Evolutionary conservation across 2,329 filamentous ascomycete genomes (phyloP).

Genomic region (Pseudocercospora musae): DNA sequence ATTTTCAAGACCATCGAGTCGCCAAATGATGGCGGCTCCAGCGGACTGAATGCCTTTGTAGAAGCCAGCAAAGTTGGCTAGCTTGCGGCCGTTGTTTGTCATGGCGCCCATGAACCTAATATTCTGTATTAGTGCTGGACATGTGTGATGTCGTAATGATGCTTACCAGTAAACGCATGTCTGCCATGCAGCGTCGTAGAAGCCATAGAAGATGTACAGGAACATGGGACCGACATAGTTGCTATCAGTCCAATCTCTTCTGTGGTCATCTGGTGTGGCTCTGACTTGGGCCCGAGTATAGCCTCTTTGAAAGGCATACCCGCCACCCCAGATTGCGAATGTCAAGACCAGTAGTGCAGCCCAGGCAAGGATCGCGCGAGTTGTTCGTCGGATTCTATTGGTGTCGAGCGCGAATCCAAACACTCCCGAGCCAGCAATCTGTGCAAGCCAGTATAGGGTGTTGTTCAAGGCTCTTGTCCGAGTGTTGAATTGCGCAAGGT

Average conservation of each 20-base stretch:
- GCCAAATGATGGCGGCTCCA: conserved; percentile 73
- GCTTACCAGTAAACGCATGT: conserved; percentile 76
- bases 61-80: conserved; percentile 85
- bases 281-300: conserved; percentile 46
- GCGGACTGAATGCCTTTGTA: conserved; percentile 87
- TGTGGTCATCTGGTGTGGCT: conserved; percentile 23
- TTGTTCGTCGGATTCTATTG: conserved; percentile 55
- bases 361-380: conserved; percentile 67
- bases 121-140: background rate
- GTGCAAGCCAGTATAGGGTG: conserved; percentile 67
- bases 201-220: conserved; percentile 83
- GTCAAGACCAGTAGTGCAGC: conserved; percentile 63
- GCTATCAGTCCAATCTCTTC: conserved; percentile 63
- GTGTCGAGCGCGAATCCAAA: conserved; percentile 71
- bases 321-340: conserved; percentile 76
- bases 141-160: background rate
- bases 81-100: conserved; percentile 85
- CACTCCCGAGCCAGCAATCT: conserved; percentile 70
- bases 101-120: conserved; percentile 81
- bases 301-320: conserved; percentile 68
- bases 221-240: conserved; percentile 77
- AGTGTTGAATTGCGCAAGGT: conserved; percentile 66
- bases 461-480: conserved; percentile 73
- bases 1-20: conserved; percentile 57
- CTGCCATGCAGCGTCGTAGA: conserved; percentile 87